Conservation (phyloP, 1,284 basidiomycete species). For the Cystobasidium sp. region DNA sequence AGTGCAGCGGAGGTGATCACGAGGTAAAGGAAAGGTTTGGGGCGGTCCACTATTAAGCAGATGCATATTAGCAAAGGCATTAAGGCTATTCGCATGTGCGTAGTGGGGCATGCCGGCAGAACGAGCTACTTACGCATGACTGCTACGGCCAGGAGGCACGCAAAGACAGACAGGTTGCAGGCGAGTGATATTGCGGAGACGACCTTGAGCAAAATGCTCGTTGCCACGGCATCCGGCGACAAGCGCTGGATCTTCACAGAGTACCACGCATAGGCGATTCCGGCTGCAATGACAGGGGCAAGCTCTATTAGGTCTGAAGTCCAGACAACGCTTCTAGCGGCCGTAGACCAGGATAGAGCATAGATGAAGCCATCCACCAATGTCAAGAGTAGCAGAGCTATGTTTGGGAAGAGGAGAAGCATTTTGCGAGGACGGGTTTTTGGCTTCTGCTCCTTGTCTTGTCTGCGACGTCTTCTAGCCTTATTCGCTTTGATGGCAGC, state of each 20-base stretch:
- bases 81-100: neutral
- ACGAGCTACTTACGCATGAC: neutral
- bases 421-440: slow-evolving; percentile 1
- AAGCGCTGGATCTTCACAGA: neutral
- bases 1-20: neutral
- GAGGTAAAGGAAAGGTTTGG: neutral
- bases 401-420: neutral
- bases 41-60: neutral
- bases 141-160: too few species aligned
- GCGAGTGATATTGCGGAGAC: neutral
- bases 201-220: neutral
- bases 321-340: neutral
- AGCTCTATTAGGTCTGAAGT: neutral
- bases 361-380: neutral
- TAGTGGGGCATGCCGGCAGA: neutral
- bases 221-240: neutral
- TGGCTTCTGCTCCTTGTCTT: neutral
- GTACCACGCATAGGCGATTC: neutral
- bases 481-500: slow-evolving; percentile 8
- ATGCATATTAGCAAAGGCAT: neutral
- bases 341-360: neutral
- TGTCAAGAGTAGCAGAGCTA: neutral
- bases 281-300: neutral
- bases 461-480: neutral
- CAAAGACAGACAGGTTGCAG: neutral